Base-by-base conservation (phyloP, 306 rosid species). In the Malus sieversii region DNA sequence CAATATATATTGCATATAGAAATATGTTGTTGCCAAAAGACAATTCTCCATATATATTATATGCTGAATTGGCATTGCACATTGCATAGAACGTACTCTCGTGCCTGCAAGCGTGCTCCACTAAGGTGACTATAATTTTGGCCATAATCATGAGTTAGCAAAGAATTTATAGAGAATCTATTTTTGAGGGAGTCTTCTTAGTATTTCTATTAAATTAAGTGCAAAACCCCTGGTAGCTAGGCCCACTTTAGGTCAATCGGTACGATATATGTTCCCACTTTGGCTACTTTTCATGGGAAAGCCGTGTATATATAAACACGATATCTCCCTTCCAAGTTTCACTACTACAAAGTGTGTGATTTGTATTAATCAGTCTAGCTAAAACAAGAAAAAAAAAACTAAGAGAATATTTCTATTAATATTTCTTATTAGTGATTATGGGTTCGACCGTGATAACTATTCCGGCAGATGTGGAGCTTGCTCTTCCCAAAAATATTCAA, bases 101-200 rank as follows among this genome's bases (percentile, higher is more conserved):
- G 55, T 48, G 55, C 55, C 45, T 91, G 85, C 83, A 74, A 67
- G 77, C 91, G 90, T 88, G 90, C 85, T 84, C 91, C 96, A 88
- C 90, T 87, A 80, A 33, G 78, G 84, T 82, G 83, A 86, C 76
- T 48, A 48, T 74, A 55, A 68, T 46, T 29, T 48, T 32, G 40
- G 8, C 40, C 8, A 35, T 35, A 35, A 35, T 1, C 38, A 35
- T 35, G 8, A 0, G 38, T 8, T 35, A 35, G 8, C 2, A 6
- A 38, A 38, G 10, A 38, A 8, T 7, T 7, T 38, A 38, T 38
- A 7, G 2, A 6, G 8, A 35, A 35, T 35, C 2, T 35, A 35
- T 35, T 35, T 35, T 35, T 35, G 8, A 35, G 8, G 8, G 42
- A 38, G 9, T 6, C 10, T 6, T 38, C 2, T 1, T 38, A 38